phyloP scores from a whole-genome alignment of 257 asterid species.

The Capsicum baccatum region DNA sequence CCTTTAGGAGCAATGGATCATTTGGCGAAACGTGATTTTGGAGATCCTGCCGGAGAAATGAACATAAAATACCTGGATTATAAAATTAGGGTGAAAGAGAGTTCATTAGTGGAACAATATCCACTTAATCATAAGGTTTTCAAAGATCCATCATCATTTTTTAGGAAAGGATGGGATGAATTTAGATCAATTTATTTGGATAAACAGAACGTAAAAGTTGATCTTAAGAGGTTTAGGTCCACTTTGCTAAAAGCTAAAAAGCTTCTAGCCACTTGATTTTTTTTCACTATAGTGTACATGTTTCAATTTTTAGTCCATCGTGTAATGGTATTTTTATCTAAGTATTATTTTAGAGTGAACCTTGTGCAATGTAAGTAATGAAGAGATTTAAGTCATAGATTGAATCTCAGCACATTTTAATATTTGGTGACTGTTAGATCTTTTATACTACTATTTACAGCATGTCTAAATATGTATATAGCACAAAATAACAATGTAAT shows the following conservation, averaged over 20 bases:
- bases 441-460: not conserved
- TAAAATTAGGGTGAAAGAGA: constrained; percentile 55
- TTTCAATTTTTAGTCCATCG: not conserved
- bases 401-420: not conserved
- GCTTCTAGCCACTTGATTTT: constrained; percentile 41
- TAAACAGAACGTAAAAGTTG: constrained; percentile 74
- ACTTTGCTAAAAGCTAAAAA: constrained; percentile 56
- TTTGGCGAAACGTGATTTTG: constrained; percentile 64
- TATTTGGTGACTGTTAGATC: not conserved
- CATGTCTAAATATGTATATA: not conserved
- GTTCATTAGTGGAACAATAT: constrained; percentile 52
- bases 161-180: constrained; percentile 59
- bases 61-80: constrained; percentile 63
- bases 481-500: too few relatives aligned
- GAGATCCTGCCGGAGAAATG: constrained; percentile 67
- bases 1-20: constrained; percentile 70
- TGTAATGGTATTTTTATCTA: not conserved
- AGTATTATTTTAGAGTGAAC: not conserved
- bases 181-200: constrained; percentile 59
- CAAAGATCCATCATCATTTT: constrained; percentile 58
- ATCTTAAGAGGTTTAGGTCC: constrained; percentile 53
- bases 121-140: constrained; percentile 50
- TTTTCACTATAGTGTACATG: not conserved
- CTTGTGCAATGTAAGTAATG: not conserved
- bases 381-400: not conserved